phyloP scores from a whole-genome alignment of 2,329 filamentous ascomycete genomes.

The Zymoseptoria brevis region DNA sequence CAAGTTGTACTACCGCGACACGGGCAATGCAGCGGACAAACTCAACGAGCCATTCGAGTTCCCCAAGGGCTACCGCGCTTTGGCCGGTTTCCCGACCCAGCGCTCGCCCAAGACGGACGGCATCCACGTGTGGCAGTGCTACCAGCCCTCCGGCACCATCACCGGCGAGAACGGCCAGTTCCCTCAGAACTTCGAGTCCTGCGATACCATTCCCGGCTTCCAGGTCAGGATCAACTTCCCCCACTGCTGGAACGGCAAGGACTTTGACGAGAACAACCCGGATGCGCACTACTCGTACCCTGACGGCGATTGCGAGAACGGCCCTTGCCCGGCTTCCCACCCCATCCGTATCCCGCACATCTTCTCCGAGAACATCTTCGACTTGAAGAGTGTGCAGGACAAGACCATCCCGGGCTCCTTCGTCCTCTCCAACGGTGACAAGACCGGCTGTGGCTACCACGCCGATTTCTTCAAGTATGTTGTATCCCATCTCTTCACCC shows the following conservation, averaged over 20 bases:
- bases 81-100: conserved; percentile 54
- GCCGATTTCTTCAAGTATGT: conserved; percentile 39
- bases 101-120: conserved; percentile 47
- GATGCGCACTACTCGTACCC: conserved; percentile 60
- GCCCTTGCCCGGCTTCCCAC: conserved; percentile 46
- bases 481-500: background rate
- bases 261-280: conserved; percentile 28
- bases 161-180: conserved; percentile 41
- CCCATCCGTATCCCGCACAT: conserved; percentile 51
- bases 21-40: conserved; percentile 39
- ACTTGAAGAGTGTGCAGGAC: conserved; percentile 29
- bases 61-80: conserved; percentile 62
- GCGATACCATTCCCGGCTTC: conserved; percentile 48
- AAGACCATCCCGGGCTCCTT: conserved; percentile 33
- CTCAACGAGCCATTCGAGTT: conserved; percentile 62
- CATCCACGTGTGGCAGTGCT: conserved; percentile 47
- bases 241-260: conserved; percentile 61
- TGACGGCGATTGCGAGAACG: conserved; percentile 36
- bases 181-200: conserved; percentile 60
- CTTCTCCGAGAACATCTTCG: conserved; percentile 41
- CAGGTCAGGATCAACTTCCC: conserved; percentile 63
- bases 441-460: conserved; percentile 46
- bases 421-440: conserved; percentile 41
- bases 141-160: conserved; percentile 42
- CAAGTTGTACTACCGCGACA: conserved; percentile 62